Evolutionary conservation across 1,284 basidiomycete species (phyloP), one percentile per base, ranked within the genome.

Genomic region (Kalmanozyma brasiliensis): DNA sequence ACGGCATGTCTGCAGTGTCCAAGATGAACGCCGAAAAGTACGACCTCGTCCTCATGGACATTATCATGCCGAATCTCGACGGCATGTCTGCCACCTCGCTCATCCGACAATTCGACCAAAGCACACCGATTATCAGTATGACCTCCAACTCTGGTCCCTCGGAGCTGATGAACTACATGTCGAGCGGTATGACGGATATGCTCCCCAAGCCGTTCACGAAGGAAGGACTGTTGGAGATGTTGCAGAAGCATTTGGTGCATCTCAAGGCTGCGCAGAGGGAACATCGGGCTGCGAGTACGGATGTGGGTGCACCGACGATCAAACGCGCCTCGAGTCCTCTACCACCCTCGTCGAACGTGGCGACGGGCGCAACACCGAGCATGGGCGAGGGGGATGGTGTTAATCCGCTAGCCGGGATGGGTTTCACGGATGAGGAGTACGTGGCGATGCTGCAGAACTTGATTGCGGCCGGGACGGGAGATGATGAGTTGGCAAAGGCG

Each of bases 121-220:
- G 89, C 85, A 98, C 94, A 43, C 94, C 94, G 2, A 96, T 96
- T 82, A 96, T 97, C 76, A 94, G 91, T 14, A 96, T 97, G 93
- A 96, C 93, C 51, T 90, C 89, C 78, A 96, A 95, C 82, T 92
- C 91, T 49, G 91, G 91, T 72, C 93, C 94, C 19, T 89, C 89
- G 76, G 92, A 95, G 78, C 89, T 95, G 71, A 89, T 93, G 87
- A 92, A 89, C n/a, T 95, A 94, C 81, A 92, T 92, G 83, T 90
- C 89, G 9, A 89, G 88, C 37, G 90, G 87, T 20, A 97, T 97
- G 94, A 97, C 95, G 82, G 94, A 97, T 83, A 91, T 96, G 57
- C 85, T 97, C n/a, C 91, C 94, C 8, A 98, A 98, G 83, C 94
- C 94, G 1, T 98, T 98, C 84, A 95, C 92, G 14, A 93, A 94